Evolutionary conservation across 352 stramenopile genomes (phyloP), one percentile per base, ranked within the genome.

Genomic region (Sclerospora graminicola): DNA sequence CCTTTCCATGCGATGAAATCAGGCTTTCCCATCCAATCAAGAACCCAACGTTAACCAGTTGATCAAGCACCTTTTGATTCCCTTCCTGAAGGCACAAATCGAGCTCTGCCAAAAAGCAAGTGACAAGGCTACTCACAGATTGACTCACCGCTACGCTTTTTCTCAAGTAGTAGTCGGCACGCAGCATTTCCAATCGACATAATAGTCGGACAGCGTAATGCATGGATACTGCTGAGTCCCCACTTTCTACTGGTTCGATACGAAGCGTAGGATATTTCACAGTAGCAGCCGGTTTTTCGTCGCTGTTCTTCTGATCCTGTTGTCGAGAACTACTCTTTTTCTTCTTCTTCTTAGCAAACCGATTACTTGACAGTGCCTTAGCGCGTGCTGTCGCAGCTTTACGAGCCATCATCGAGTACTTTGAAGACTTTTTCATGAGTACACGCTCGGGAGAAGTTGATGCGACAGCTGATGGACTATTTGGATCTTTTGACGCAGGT

Each of bases 1-100:
- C 94, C 50, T 97, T 97, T 19, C 91, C 93, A 29, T 96, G 88
- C 11, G 93, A 95, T 47, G 82, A 96, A 16, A 98, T 84, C 2
- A 98, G 69, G 27, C 88, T 95, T 63, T 98, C 91, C 77, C 95
- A 97, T 14, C 85, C 89, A 32, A 98, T 82, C 7, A 96, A 50
- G 42, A 95, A 95, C 0, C 82, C 82, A n/a, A 87, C 61, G 16
- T 52, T 50, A 0, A 66, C 70, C 43, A 88, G 60, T 51, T 90
- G 80, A 51, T 82, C 64, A 19, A 94, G 51, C 29, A 85, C 76
- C 14, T 66, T 59, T 0, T 55, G 34, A 44, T 84, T 77, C 34
- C 57, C 38, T 42, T 85, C 66, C 11, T 81, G 71, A 0, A 93
- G 48, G 24, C 68, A 83, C 35, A 91, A 38, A 23, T 92, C 82